Conservation (phyloP, 2,329 filamentous ascomycete genomes). For the Fusarium sp. region DNA sequence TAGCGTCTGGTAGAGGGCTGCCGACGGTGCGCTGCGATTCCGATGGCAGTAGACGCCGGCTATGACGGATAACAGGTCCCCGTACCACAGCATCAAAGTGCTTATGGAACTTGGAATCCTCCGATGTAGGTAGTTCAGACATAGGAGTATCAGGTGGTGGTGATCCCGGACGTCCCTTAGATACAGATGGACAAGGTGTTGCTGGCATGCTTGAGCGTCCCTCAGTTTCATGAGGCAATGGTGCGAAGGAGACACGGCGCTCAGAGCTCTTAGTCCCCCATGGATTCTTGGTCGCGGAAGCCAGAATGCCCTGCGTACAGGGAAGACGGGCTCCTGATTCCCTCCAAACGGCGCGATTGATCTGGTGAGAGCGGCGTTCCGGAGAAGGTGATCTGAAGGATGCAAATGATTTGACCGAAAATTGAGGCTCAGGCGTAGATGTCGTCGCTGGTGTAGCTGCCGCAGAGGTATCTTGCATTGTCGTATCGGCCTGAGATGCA, state of each 20-base stretch:
- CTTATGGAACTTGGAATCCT: slow-evolving; percentile 55
- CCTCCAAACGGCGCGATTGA: slow-evolving; percentile 28
- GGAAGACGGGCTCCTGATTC: slow-evolving; percentile 43
- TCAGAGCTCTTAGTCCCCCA: slow-evolving; percentile 43
- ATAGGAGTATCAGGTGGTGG: slow-evolving; percentile 56
- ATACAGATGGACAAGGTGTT: slow-evolving; percentile 17
- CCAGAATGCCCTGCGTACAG: slow-evolving; percentile 50
- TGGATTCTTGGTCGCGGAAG: slow-evolving; percentile 51
- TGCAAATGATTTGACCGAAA: slow-evolving; percentile 63
- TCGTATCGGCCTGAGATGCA: neutral
- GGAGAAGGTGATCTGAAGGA: slow-evolving; percentile 64
- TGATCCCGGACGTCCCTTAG: slow-evolving; percentile 48
- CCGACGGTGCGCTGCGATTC: slow-evolving; percentile 52
- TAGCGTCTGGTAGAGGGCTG: slow-evolving; percentile 41
- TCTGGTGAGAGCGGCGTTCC: slow-evolving; percentile 43
- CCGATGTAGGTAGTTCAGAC: slow-evolving; percentile 49
- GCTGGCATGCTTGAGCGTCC: slow-evolving; percentile 1
- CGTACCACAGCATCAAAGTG: slow-evolving; percentile 61
- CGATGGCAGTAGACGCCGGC: slow-evolving; percentile 54
- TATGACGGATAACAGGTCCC: slow-evolving; percentile 42
- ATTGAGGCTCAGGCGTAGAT: slow-evolving; percentile 58
- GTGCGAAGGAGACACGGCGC: slow-evolving; percentile 54
- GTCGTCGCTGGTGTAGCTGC: slow-evolving; percentile 19
- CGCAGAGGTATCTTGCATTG: slow-evolving; percentile 4
- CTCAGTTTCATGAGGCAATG: slow-evolving; percentile 45